Percentiles rank a stretch among this genome's conserved stretches.
Evolutionary conservation across 495 filamentous ascomycete genomes (phyloP).

Genomic region (Hypoxylon rickii): DNA sequence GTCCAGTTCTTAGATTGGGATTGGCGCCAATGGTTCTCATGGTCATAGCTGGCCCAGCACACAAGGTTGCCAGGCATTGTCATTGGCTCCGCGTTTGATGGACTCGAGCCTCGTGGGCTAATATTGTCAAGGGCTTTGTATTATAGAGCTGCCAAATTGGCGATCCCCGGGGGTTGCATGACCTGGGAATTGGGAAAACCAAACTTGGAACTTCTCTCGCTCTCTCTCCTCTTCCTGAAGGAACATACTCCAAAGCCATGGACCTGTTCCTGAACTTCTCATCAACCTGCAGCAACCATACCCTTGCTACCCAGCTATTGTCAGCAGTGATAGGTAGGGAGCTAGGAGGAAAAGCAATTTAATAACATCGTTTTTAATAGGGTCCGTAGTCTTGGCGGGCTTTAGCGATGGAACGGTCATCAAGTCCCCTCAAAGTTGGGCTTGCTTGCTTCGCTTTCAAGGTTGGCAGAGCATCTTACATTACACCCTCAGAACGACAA

Average conservation of each 20-base stretch:
- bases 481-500: slow-evolving; percentile 10
- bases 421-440: slow-evolving; percentile 12
- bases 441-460: neutral
- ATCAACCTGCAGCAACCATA: slow-evolving; percentile 1
- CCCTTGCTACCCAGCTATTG: neutral
- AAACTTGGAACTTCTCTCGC: too few relatives aligned
- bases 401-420: slow-evolving; percentile 23
- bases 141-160: slow-evolving; percentile 38
- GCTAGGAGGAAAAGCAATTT: slow-evolving; percentile 17
- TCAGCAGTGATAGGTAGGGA: neutral
- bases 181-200: slow-evolving; percentile 26
- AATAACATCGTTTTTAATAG: slow-evolving; percentile 24
- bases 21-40: slow-evolving; percentile 24
- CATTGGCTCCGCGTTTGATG: slow-evolving; percentile 21
- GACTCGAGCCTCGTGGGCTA: slow-evolving; percentile 36
- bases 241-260: slow-evolving; percentile 17
- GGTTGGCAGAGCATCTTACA: slow-evolving; percentile 6
- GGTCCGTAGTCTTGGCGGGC: slow-evolving; percentile 31
- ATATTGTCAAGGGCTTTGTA: slow-evolving; percentile 39
- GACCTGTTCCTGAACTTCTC: slow-evolving; percentile 11
- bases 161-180: slow-evolving; percentile 31
- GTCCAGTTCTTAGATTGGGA: slow-evolving; percentile 29
- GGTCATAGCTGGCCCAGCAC: slow-evolving; percentile 26
- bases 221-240: slow-evolving; percentile 5
- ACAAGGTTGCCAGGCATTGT: slow-evolving; percentile 12